phyloP scores from a whole-genome alignment of 257 asterid species.

The Ilex asprella region DNA sequence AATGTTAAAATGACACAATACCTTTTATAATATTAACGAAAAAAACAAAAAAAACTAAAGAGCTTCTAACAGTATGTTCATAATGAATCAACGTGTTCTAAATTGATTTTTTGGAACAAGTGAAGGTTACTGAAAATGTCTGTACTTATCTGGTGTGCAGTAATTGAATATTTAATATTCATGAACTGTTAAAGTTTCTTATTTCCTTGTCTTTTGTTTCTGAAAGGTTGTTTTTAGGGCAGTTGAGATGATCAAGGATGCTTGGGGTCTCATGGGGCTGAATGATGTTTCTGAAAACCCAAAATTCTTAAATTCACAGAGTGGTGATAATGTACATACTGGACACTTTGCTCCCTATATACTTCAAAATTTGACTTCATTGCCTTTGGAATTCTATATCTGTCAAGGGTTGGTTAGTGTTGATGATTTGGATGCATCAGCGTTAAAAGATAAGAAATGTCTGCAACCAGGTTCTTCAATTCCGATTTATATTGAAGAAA shows the following conservation, averaged over 20 bases:
- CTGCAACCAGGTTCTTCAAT: conserved; percentile 73
- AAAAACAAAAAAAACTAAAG: too few species aligned
- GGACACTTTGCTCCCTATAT: conserved; percentile 81
- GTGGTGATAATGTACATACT: conserved; percentile 38
- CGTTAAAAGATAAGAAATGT: conserved; percentile 39
- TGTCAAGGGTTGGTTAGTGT: conserved; percentile 46
- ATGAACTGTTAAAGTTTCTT: not conserved
- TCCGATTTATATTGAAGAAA: conserved; percentile 66
- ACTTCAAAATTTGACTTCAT: conserved; percentile 78
- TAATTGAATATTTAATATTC: not conserved
- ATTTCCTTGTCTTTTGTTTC: conserved; percentile 11
- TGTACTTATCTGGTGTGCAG: too few species aligned
- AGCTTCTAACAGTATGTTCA: too few species aligned
- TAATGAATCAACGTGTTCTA: too few species aligned
- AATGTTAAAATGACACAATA: too few species aligned
- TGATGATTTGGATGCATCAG: conserved; percentile 48
- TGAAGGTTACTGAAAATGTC: too few species aligned
- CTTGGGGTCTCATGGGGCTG: conserved; percentile 34
- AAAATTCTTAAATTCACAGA: conserved; percentile 35
- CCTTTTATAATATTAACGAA: too few species aligned
- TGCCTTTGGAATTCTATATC: conserved; percentile 64
- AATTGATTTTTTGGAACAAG: too few species aligned
- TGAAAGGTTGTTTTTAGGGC: conserved; percentile 67
- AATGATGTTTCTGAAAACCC: conserved; percentile 28
- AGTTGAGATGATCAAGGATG: conserved; percentile 59